Conservation (phyloP, 2,329 filamentous ascomycete genomes). For the Nemania diffusa region DNA sequence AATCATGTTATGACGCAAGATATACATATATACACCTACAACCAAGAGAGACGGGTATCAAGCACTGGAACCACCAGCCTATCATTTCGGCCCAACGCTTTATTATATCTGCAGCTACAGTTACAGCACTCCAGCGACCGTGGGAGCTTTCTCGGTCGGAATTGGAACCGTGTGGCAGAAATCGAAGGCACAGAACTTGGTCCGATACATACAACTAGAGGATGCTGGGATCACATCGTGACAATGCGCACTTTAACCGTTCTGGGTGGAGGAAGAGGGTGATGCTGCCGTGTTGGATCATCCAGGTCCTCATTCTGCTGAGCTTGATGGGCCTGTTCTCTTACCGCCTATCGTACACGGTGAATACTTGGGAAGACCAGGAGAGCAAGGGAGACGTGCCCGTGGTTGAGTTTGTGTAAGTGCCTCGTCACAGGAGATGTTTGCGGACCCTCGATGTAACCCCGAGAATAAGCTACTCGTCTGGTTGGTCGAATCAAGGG, state of each 20-base stretch:
- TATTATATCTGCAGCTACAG: not conserved
- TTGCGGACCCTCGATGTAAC: not conserved
- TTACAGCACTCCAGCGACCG: not conserved
- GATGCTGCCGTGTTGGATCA: conserved; percentile 61
- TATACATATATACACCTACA: not conserved
- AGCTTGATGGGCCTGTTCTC: conserved; percentile 63
- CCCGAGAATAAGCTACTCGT: too few species aligned
- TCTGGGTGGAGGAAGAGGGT: conserved; percentile 62
- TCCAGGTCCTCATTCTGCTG: conserved; percentile 59
- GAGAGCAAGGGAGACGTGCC: conserved; percentile 54
- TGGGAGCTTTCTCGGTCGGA: not conserved
- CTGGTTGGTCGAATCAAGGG: too few species aligned
- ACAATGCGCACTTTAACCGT: conserved; percentile 63
- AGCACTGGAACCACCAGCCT: not conserved
- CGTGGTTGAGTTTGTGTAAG: conserved; percentile 63
- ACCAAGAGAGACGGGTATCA: not conserved
- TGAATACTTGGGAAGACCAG: conserved; percentile 56
- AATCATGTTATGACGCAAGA: conserved; percentile 20
- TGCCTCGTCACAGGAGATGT: conserved; percentile 24
- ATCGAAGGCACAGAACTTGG: not conserved
- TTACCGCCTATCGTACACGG: conserved; percentile 61
- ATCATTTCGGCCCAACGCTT: not conserved
- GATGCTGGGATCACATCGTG: conserved; percentile 57
- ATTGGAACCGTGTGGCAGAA: not conserved
- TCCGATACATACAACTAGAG: conserved; percentile 2